Conservation (phyloP, 441 rosid genomes). For the Mallotus repandus region DNA sequence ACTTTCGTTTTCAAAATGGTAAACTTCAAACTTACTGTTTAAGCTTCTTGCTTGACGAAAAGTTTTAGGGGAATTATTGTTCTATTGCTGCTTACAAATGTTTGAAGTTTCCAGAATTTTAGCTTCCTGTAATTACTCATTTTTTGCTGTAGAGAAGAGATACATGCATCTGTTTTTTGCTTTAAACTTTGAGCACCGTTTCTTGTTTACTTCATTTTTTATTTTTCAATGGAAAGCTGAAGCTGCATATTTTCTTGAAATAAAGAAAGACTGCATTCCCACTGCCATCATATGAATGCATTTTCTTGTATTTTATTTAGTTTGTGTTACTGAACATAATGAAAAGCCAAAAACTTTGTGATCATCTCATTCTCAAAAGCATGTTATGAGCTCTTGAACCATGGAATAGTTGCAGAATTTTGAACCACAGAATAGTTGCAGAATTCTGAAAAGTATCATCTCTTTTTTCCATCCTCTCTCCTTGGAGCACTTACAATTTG, state of each 20-base stretch:
- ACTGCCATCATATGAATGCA: neutral
- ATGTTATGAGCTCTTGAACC: neutral
- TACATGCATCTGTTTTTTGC: neutral
- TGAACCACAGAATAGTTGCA: no score
- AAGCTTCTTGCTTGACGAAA: neutral
- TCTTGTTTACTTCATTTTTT: neutral
- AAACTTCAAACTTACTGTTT: conserved; percentile 16
- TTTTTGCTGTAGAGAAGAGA: neutral
- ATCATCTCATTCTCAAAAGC: neutral
- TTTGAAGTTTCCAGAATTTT: neutral
- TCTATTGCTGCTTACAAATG: neutral
- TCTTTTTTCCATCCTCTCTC: neutral
- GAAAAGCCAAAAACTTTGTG: neutral
- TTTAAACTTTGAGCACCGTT: conserved; percentile 1
- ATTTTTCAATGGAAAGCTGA: neutral
- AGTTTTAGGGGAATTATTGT: conserved; percentile 6
- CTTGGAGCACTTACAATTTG: neutral
- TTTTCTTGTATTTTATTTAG: neutral
- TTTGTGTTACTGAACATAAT: neutral
- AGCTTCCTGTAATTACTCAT: neutral
- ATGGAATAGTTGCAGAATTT: no score
- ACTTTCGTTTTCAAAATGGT: conserved; percentile 31
- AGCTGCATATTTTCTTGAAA: neutral
- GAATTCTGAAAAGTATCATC: neutral
- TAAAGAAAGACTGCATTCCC: neutral